Conservation (phyloP, 768 basidiomycete genomes). For the Kwoniella pini region DNA sequence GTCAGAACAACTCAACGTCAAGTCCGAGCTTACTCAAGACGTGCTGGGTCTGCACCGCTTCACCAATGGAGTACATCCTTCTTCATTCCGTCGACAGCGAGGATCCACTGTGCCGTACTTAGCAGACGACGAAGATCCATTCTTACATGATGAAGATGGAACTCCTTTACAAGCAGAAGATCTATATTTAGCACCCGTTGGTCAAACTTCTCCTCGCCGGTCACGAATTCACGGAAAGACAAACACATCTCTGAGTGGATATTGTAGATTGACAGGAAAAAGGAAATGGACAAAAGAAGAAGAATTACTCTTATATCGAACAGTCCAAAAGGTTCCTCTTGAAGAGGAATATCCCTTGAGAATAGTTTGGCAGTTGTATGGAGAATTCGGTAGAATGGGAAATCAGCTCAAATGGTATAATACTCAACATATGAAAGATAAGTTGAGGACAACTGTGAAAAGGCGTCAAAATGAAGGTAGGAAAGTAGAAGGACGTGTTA, state of each 20-base stretch:
- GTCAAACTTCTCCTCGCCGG: background rate
- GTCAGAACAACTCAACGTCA: background rate
- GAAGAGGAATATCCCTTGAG: constrained; percentile 31
- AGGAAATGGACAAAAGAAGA: constrained; percentile 38
- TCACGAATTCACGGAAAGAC: constrained; percentile 29
- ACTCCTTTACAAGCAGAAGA: constrained; percentile 24
- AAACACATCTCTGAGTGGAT: constrained; percentile 15
- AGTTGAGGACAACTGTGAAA: constrained; percentile 37
- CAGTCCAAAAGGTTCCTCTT: constrained; percentile 42
- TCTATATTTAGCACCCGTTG: constrained; percentile 17
- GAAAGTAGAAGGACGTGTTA: constrained; percentile 30
- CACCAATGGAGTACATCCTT: background rate
- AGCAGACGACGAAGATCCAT: constrained; percentile 24
- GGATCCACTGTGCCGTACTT: background rate
- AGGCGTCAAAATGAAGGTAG: constrained; percentile 21
- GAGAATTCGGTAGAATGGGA: constrained; percentile 29
- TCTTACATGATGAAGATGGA: constrained; percentile 34
- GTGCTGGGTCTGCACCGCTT: constrained; percentile 1
- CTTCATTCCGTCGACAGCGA: background rate
- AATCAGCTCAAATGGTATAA: constrained; percentile 30
- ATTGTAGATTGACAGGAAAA: constrained; percentile 29
- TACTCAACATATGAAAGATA: constrained; percentile 49
- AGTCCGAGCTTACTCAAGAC: background rate
- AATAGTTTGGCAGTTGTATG: constrained; percentile 38
- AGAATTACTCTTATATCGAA: constrained; percentile 42